Evolutionary conservation across 805 yeast species (phyloP).

Genomic region (Wickerhamomyces subpelliculosus): DNA sequence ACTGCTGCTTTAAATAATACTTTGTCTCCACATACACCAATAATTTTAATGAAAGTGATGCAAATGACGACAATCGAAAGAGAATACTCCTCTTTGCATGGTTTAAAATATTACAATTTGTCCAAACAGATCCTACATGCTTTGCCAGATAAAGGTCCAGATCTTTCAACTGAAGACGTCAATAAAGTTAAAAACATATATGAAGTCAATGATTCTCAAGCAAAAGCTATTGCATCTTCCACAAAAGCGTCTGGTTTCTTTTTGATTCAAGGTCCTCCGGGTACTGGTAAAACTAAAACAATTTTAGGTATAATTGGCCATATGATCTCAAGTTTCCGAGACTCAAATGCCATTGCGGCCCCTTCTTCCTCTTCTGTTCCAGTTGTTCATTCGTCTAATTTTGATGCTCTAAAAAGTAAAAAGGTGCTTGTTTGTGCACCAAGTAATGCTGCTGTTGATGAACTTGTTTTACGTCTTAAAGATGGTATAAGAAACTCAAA

Average conservation of each 20-base stretch:
- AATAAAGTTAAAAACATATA: conserved; percentile 39
- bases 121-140: conserved; percentile 62
- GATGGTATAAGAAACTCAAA: conserved; percentile 55
- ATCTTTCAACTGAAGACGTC: conserved; percentile 28
- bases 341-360: conserved; percentile 24
- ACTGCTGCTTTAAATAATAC: conserved; percentile 38
- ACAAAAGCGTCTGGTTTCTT: conserved; percentile 69
- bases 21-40: conserved; percentile 54
- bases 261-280: conserved; percentile 97
- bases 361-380: conserved; percentile 23
- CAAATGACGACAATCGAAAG: conserved; percentile 91
- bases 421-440: conserved; percentile 93
- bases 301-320: conserved; percentile 88
- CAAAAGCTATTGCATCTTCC: conserved; percentile 77
- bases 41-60: conserved; percentile 69
- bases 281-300: conserved; percentile 98
- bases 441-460: conserved; percentile 98
- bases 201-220: conserved; percentile 82
- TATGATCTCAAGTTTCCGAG: conserved; percentile 38
- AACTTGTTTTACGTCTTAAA: conserved; percentile 75
- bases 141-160: conserved; percentile 40
- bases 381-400: too few relatives aligned
- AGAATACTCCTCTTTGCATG: conserved; percentile 79
- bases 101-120: conserved; percentile 76
- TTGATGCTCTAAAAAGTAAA: conserved; percentile 24